Conservation (phyloP, 805 yeast genomes). For the Suhomyces sp. region DNA sequence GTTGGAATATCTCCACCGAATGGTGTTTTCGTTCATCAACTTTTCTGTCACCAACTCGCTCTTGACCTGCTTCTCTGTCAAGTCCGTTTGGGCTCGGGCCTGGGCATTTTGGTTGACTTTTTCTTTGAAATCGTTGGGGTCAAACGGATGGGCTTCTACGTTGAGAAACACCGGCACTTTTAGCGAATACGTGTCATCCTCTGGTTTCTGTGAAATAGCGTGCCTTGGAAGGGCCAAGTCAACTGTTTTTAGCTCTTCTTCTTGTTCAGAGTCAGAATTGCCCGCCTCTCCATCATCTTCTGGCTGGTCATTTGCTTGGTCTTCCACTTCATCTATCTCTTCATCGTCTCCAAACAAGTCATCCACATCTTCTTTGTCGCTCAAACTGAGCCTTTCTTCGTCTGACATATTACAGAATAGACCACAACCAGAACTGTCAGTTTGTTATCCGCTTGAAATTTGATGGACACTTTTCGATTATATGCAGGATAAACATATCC, state of each 20-base stretch:
- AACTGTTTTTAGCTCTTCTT: conserved; percentile 31
- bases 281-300: conserved; percentile 18
- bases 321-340: conserved; percentile 9
- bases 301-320: conserved; percentile 12
- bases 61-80: conserved; percentile 45
- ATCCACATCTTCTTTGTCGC: conserved; percentile 23
- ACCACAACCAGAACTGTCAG: too few relatives aligned
- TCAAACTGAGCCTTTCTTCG: conserved; percentile 8
- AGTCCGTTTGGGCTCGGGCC: conserved; percentile 23
- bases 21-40: conserved; percentile 73
- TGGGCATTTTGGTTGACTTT: conserved; percentile 38
- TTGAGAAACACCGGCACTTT: conserved; percentile 80
- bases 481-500: too few relatives aligned
- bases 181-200: conserved; percentile 43
- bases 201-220: conserved; percentile 37
- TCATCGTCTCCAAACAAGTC: conserved; percentile 36
- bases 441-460: not conserved
- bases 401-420: conserved; percentile 8
- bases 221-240: conserved; percentile 48
- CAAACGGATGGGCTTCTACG: conserved; percentile 85
- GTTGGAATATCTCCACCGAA: conserved; percentile 91
- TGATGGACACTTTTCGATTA: not conserved
- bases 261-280: conserved; percentile 27
- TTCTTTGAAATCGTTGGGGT: conserved; percentile 63
- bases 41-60: conserved; percentile 53